Conservation (phyloP, 2,329 filamentous ascomycete genomes). For the Tetracladium maxilliforme region DNA sequence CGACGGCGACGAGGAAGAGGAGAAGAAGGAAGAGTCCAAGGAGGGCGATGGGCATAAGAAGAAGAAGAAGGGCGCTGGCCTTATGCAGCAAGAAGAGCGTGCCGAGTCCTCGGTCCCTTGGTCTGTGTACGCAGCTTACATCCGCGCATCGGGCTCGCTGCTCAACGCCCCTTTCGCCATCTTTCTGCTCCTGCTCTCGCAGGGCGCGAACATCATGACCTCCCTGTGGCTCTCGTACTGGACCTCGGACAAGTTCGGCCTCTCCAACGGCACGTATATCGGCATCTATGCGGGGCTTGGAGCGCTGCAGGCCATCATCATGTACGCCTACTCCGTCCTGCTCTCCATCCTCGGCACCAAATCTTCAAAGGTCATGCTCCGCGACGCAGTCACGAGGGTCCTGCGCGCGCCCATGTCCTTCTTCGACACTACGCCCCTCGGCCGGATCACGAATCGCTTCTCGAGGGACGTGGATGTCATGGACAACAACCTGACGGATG, state of each 20-base stretch:
- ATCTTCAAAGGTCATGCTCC: constrained; percentile 70
- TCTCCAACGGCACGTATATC: constrained; percentile 56
- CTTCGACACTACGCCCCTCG: constrained; percentile 92
- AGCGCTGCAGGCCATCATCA: constrained; percentile 51
- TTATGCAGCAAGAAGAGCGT: constrained; percentile 62
- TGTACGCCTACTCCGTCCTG: constrained; percentile 68
- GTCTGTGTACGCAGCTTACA: constrained; percentile 50
- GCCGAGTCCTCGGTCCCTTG: constrained; percentile 48
- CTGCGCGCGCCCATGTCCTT: constrained; percentile 71
- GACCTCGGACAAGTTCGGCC: constrained; percentile 65
- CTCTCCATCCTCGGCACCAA: constrained; percentile 70
- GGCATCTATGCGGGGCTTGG: constrained; percentile 60
- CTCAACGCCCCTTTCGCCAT: constrained; percentile 40
- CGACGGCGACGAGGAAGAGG: constrained; percentile 28
- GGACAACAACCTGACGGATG: constrained; percentile 83
- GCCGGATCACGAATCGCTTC: constrained; percentile 92
- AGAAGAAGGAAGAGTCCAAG: constrained; percentile 26
- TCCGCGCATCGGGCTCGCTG: constrained; percentile 43
- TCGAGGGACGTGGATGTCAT: constrained; percentile 91
- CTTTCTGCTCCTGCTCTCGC: constrained; percentile 40
- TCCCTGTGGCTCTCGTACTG: constrained; percentile 90
- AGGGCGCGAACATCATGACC: constrained; percentile 75
- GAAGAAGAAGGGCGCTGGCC: constrained; percentile 39
- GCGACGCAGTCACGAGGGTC: constrained; percentile 64
- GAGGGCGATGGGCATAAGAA: constrained; percentile 27